A percentile compares a stretch with the other conserved stretches of the same genome.
phyloP scores from a whole-genome alignment of 2,329 filamentous ascomycete species.

The Aspergillus thermomutatus region DNA sequence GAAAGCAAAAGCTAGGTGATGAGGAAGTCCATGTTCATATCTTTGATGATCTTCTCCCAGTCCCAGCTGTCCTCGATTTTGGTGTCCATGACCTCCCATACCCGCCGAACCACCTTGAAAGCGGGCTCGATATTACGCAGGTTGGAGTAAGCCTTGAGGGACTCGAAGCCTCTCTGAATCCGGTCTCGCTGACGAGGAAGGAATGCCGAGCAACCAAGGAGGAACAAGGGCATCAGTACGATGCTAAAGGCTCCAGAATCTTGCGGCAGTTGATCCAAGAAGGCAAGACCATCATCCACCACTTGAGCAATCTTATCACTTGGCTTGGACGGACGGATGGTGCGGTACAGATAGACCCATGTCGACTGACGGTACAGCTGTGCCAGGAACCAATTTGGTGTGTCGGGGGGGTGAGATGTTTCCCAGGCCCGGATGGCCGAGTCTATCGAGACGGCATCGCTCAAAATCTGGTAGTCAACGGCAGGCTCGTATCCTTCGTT shows the following conservation, averaged over 20 bases:
- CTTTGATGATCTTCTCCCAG: slow-evolving; percentile 59
- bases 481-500: slow-evolving; percentile 60
- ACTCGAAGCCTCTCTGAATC: slow-evolving; percentile 53
- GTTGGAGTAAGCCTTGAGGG: slow-evolving; percentile 54
- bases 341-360: slow-evolving; percentile 63
- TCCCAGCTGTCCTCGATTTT: slow-evolving; percentile 58
- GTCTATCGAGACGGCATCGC: slow-evolving; percentile 72
- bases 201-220: slow-evolving; percentile 61
- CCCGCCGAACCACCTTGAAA: slow-evolving; percentile 52
- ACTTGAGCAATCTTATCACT: slow-evolving; percentile 54
- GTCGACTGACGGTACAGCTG: slow-evolving; percentile 61
- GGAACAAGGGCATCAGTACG: slow-evolving; percentile 59
- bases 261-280: slow-evolving; percentile 53
- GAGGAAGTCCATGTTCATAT: slow-evolving; percentile 59
- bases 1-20: slow-evolving; percentile 46
- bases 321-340: slow-evolving; percentile 55
- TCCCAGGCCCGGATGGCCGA: slow-evolving; percentile 71
- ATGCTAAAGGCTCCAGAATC: slow-evolving; percentile 57
- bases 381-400: slow-evolving; percentile 54
- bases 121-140: slow-evolving; percentile 58
- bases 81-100: slow-evolving; percentile 60
- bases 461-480: slow-evolving; percentile 70
- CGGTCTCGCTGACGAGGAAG: slow-evolving; percentile 53
- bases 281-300: slow-evolving; percentile 57
- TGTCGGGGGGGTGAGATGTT: slow-evolving; percentile 53